Evolutionary conservation across 345 rosid species (phyloP), one percentile per base, ranked within the genome.

Genomic region (Boechera divaricarpa): DNA sequence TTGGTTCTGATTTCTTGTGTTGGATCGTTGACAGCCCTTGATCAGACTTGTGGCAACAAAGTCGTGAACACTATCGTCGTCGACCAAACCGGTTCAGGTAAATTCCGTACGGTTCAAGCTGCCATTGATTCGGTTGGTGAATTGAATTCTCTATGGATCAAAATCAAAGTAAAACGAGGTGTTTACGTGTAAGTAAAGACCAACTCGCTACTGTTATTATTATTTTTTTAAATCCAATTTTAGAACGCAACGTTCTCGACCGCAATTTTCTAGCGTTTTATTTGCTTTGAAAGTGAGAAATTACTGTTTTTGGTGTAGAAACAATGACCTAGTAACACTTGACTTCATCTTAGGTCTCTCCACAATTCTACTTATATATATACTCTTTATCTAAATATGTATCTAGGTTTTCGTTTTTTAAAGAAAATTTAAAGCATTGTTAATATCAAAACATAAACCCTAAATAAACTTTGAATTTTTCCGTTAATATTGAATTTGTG

Each of bases 141-240:
- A 29, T 1, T 2, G 32, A 77, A 71, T 49, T 47, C n/a, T 56
- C 72, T 13, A 7, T 77, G 81, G 81, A 72, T 77, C 72, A 77
- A 77, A 77, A 77, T 77, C 81, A 71, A 65, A 77, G 68, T 77
- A 29, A 77, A 77, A 53, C 62, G 55, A 71, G 81, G 81, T 48
- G 76, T 71, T 18, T 77, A 77, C 72, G 45, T 57, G 81, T 77
- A 77, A 77, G 81, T 71, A 13, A 29, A n/a, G 10, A 77, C 54
- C 53, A 44, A 35, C 66, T 63, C 73, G 0, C 9, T 69, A 29
- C 54, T 60, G 7, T 28, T 75, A 4, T 69, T n/a, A 6, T 24
- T 32, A 45, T 42, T 7, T 1, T 15, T 41, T 41, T 10, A 1
- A 11, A 45, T n/a, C 28, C 28, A 39, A 16, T 53, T 39, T 41